These are phyloP conservation scores for Obba rivulosa DNA, from an alignment of 768 basidiomycete genomes.

Conservation along the genomic window DNA sequence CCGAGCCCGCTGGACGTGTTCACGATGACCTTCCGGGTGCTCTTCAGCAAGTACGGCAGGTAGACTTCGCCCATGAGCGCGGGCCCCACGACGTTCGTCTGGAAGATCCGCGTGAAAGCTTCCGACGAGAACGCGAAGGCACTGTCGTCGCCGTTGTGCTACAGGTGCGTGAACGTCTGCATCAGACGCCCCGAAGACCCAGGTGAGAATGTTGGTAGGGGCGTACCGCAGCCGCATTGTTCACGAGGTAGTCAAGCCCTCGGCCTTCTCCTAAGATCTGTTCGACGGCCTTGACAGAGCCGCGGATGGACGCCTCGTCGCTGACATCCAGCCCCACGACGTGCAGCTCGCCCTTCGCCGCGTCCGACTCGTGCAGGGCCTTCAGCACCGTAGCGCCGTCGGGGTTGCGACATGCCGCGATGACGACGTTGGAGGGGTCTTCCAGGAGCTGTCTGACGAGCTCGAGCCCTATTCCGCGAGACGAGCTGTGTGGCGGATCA, in stretches of 20 bases:
- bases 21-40: constrained; percentile 27
- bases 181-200: too few relatives aligned
- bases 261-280: constrained; percentile 19
- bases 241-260: constrained; percentile 35
- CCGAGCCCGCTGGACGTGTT: constrained; percentile 29
- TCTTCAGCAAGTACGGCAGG: constrained; percentile 29
- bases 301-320: constrained; percentile 22
- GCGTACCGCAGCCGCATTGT: constrained; percentile 34
- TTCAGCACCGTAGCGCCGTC: constrained; percentile 16
- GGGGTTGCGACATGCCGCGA: constrained; percentile 27
- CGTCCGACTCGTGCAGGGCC: constrained; percentile 15
- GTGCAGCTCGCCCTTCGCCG: constrained; percentile 26
- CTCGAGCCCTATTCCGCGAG: constrained; percentile 28
- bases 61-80: constrained; percentile 28
- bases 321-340: constrained; percentile 27
- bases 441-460: constrained; percentile 18
- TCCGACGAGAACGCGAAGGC: not conserved
- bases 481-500: constrained; percentile 19
- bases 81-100: constrained; percentile 4
- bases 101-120: not conserved
- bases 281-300: constrained; percentile 18
- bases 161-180: too few relatives aligned
- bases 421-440: constrained; percentile 19
- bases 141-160: not conserved
- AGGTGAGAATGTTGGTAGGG: too few relatives aligned